Base-by-base conservation (phyloP, 1,284 basidiomycete genomes). In the Leucoagaricus sp. region DNA sequence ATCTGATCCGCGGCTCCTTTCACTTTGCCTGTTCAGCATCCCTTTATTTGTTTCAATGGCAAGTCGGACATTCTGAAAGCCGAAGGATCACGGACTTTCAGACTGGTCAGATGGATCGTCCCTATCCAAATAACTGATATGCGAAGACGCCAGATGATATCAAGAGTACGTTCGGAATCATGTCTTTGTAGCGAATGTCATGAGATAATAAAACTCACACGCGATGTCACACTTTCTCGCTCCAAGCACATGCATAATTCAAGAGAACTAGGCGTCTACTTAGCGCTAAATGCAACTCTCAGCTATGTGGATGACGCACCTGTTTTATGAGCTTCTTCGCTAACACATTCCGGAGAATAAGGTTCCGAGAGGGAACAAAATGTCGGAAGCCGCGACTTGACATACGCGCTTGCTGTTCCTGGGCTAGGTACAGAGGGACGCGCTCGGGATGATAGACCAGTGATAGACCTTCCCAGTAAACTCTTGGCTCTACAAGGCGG, bases 301-400 rank as follows among this genome's bases (percentile, higher is more conserved):
- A 28, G 42, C 31, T 40, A 26, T 54, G 45, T 41, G 53, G 48
- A 48, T 47, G 45, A 47, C 33, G 44, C 48, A 48, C 36, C 53
- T 40, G 17, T 38, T 38, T n/a, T 6, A n/a, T 38, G 13, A n/a
- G 36, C 15, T 13, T 36, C 26, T 36, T 17, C 7, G 26, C 26
- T 12, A 46, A 13, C 23, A 25, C 29, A n/a, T 25, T 38, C 17
- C 36, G 17, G 36, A n/a, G 36, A n/a, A n/a, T n/a, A 5, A 38
- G 36, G 36, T 38, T 38, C 36, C 36, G 36, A 38, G 23, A 38
- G 28, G 44, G 51, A 33, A 42, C 50, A 38, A n/a, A 8, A 15
- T n/a, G 36, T 38, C 36, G 36, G 36, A 38, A 42, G 15, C 36
- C 19, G 29, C 23, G 34, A 19, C 7, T 34, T 48, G 53, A 47